These are phyloP conservation scores for Microcera coccophila DNA, from an alignment of 2,329 filamentous ascomycete genomes.

Conservation along the genomic window DNA sequence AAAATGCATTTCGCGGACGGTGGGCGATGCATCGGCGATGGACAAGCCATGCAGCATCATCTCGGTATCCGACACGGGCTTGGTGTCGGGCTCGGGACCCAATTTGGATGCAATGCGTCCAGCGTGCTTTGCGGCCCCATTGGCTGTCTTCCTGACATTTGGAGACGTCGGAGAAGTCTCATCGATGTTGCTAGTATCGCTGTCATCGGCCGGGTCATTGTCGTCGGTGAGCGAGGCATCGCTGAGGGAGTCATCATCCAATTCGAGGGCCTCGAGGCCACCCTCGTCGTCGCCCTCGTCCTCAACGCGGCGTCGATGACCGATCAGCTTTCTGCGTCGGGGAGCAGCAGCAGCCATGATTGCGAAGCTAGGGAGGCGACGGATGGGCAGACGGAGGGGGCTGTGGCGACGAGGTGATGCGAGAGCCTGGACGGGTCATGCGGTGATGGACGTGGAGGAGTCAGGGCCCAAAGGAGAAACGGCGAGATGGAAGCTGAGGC, in stretches of 20 bases:
- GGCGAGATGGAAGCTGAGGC: slow-evolving; percentile 9
- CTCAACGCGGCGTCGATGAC: slow-evolving; percentile 63
- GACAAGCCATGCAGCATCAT: slow-evolving; percentile 55
- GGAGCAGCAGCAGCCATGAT: slow-evolving; percentile 37
- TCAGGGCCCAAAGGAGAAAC: slow-evolving; percentile 15
- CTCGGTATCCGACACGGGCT: slow-evolving; percentile 50
- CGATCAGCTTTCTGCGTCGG: slow-evolving; percentile 62
- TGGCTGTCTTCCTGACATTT: slow-evolving; percentile 39
- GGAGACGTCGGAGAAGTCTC: slow-evolving; percentile 51
- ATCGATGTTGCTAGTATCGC: slow-evolving; percentile 61
- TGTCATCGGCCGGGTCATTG: slow-evolving; percentile 55
- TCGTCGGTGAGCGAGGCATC: slow-evolving; percentile 64
- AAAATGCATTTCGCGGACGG: slow-evolving; percentile 45
- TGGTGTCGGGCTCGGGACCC: slow-evolving; percentile 31
- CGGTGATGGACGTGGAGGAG: slow-evolving; percentile 20
- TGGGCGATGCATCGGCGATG: slow-evolving; percentile 40
- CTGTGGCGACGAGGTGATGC: slow-evolving; percentile 28
- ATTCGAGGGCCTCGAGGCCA: slow-evolving; percentile 51
- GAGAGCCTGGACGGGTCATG: slow-evolving; percentile 27
- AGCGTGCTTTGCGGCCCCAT: slow-evolving; percentile 38
- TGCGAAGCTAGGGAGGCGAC: slow-evolving; percentile 26
- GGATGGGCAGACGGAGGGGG: slow-evolving; percentile 28
- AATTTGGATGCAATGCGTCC: slow-evolving; percentile 32
- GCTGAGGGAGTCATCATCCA: slow-evolving; percentile 63
- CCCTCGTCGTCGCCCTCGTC: slow-evolving; percentile 69